phyloP scores from a whole-genome alignment of 2,329 filamentous ascomycete species.

The Epichloe scottii region DNA sequence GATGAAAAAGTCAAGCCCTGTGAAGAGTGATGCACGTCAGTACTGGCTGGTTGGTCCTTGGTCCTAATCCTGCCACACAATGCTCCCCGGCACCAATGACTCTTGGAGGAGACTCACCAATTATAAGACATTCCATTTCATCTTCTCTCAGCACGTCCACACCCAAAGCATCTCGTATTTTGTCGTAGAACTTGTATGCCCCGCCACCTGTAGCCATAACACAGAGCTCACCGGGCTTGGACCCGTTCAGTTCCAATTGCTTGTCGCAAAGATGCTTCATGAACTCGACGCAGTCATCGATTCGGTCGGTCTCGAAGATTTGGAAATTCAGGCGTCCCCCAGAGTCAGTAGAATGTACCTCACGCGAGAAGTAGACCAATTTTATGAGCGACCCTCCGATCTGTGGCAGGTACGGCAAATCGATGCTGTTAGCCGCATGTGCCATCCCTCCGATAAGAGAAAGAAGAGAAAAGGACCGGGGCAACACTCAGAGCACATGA shows the following conservation, averaged over 20 bases:
- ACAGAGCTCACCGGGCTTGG: constrained; percentile 58
- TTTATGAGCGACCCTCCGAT: constrained; percentile 95
- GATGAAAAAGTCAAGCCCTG: constrained; percentile 96
- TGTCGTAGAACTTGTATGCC: constrained; percentile 93
- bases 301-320: constrained; percentile 89
- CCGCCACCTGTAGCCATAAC: constrained; percentile 95
- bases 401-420: constrained; percentile 28
- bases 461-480: background rate
- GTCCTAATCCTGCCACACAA: background rate
- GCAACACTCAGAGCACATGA: too few relatives aligned
- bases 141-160: constrained; percentile 87
- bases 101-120: constrained; percentile 41
- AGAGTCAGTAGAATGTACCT: constrained; percentile 63
- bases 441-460: background rate
- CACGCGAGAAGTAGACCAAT: constrained; percentile 91
- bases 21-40: background rate
- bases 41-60: background rate
- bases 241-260: constrained; percentile 64
- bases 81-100: background rate
- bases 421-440: background rate
- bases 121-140: constrained; percentile 97
- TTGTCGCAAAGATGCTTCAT: constrained; percentile 77
- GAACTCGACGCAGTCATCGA: constrained; percentile 87
- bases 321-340: constrained; percentile 90
- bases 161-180: constrained; percentile 68